A percentile compares a stretch with the other conserved stretches of the same genome.
Evolutionary conservation across 352 stramenopile species (phyloP).

Genomic region (Pythium apleroticum): DNA sequence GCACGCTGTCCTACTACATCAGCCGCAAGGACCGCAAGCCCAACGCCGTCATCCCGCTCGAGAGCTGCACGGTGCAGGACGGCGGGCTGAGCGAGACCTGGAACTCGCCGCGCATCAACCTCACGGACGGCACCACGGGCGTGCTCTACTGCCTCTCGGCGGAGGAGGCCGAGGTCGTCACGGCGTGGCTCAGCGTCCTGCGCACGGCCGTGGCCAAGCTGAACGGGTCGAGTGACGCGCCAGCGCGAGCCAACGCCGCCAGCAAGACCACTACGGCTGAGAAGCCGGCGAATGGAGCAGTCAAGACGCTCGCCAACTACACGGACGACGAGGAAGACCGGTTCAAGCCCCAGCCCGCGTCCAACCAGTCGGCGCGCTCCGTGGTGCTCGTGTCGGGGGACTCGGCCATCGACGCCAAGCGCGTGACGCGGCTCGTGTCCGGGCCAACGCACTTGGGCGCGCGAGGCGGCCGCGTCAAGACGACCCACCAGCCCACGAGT

Average conservation of each 20-base stretch:
- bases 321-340: slow-evolving; percentile 21
- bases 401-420: slow-evolving; percentile 20
- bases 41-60: slow-evolving; percentile 79
- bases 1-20: slow-evolving; percentile 84
- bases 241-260: neutral
- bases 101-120: slow-evolving; percentile 84
- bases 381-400: slow-evolving; percentile 22
- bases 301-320: slow-evolving; percentile 20
- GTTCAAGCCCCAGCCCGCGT: slow-evolving; percentile 9
- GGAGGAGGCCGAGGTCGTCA: slow-evolving; percentile 68
- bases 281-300: neutral
- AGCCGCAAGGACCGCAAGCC: slow-evolving; percentile 76
- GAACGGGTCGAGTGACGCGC: slow-evolving; percentile 8
- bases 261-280: neutral
- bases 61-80: slow-evolving; percentile 79
- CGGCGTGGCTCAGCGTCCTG: slow-evolving; percentile 72
- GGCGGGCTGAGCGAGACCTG: slow-evolving; percentile 82
- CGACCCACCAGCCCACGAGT: slow-evolving; percentile 61
- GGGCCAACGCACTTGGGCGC: slow-evolving; percentile 24
- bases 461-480: slow-evolving; percentile 36
- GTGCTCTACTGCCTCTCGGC: slow-evolving; percentile 85
- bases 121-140: slow-evolving; percentile 68
- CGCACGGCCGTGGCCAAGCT: slow-evolving; percentile 44
- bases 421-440: slow-evolving; percentile 22
- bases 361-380: slow-evolving; percentile 9